A percentile compares a stretch with the other conserved stretches of the same genome.
These are phyloP conservation scores for Euphorbia pulcherrima DNA, from an alignment of 345 rosid genomes.

Conservation along the genomic window DNA sequence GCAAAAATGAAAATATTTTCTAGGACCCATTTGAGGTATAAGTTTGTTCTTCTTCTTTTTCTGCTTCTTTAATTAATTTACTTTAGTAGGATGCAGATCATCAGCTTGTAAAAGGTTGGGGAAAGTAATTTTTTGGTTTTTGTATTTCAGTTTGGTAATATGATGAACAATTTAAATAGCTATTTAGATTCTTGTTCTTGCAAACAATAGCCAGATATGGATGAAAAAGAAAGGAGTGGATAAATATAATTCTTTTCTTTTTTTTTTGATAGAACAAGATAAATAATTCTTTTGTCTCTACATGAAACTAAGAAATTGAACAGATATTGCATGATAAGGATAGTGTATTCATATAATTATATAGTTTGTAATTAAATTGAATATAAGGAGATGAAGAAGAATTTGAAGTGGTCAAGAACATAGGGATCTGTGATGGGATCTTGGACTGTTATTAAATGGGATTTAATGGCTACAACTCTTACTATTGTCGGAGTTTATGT, in stretches of 20 bases:
- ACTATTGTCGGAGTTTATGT: slow-evolving; percentile 22
- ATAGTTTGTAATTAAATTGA: too few relatives aligned
- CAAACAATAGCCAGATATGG: too few relatives aligned
- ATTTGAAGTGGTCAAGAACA: slow-evolving; percentile 17
- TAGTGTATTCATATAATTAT: too few relatives aligned
- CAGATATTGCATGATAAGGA: too few relatives aligned
- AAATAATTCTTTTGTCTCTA: too few relatives aligned
- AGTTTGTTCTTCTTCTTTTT: slow-evolving; percentile 30
- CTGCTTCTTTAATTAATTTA: slow-evolving; percentile 2
- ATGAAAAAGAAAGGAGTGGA: too few relatives aligned
- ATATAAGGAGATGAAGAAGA: not conserved
- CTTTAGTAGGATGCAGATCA: too few relatives aligned
- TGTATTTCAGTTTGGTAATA: slow-evolving; percentile 13
- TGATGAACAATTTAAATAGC: slow-evolving; percentile 22
- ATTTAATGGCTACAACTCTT: slow-evolving; percentile 30
- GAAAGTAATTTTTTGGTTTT: slow-evolving; percentile 14
- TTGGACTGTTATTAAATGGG: slow-evolving; percentile 25
- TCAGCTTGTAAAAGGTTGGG: slow-evolving; percentile 28
- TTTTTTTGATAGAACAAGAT: too few relatives aligned
- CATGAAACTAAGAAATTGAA: too few relatives aligned
- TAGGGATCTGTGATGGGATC: slow-evolving; percentile 50
- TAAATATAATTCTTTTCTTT: too few relatives aligned
- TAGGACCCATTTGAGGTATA: slow-evolving; percentile 26
- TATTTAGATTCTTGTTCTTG: slow-evolving; percentile 8
- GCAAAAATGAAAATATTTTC: slow-evolving; percentile 1